Evolutionary conservation across 2,329 filamentous ascomycete species (phyloP), one percentile per base, ranked within the genome.

Genomic region (Exophiala spinifera): DNA sequence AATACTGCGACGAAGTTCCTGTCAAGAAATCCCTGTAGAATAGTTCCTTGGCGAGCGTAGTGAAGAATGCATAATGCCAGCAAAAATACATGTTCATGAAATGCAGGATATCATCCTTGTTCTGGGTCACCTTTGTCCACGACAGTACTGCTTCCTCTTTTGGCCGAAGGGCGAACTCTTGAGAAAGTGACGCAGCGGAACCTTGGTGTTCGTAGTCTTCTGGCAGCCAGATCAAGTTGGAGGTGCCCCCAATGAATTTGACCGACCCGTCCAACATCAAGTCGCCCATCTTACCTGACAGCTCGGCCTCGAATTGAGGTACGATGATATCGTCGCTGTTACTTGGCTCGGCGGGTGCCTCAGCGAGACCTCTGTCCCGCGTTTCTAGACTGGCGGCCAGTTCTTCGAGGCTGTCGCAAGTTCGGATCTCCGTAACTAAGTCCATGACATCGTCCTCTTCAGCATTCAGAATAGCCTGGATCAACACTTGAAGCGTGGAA

Each of bases 11-110:
- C 42, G 82, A 66, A 69, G 76, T 72, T 0, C 94, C 92, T 13
- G 79, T 80, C 42, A 86, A 70, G 64, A 95, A 96, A 68, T 97
- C 91, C 39, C 86, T 81, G 67, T 89, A 91, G 68, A 99, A 97
- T 28, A 95, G 75, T 34, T 80, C 84, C 69, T 89, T 95, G 11
- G 91, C 92, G 5, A 97, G 76, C 0, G 89, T 94, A 3, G 91
- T 92, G 70, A 97, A 99, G 72, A 94, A 97, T 15, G 91, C 86
- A 70, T 97, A 97, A 71, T 97, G 94, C 88, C 92, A 97, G 64
- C 86, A 90, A 73, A 97, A 97, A 73, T 99, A 99, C 89, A 97
- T 91, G 66, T 91, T 92, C 67, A 99, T 83, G 15, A 99, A 82
- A 70, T 96, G 92, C 14, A 85, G 81, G 63, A 96, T 84, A 43